Percentiles rank a stretch among this genome's conserved stretches.
These are phyloP conservation scores for Venturia effusa DNA, from an alignment of 2,329 filamentous ascomycete species.

Conservation along the genomic window DNA sequence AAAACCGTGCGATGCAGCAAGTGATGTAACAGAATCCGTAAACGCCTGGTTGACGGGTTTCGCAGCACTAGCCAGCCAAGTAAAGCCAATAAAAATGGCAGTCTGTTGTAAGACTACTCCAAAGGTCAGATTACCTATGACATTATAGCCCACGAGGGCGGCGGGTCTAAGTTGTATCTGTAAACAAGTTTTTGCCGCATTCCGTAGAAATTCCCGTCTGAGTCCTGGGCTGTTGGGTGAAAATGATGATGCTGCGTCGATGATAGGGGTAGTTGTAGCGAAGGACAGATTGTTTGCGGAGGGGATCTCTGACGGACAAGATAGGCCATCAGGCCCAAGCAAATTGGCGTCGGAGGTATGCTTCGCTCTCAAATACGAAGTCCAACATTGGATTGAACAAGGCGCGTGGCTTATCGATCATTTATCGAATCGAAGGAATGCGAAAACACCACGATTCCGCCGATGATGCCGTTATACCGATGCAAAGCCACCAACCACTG, in stretches of 20 bases:
- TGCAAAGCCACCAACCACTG: background rate
- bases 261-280: background rate
- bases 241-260: background rate
- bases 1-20: background rate
- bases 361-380: background rate
- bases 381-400: background rate
- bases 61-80: background rate
- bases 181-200: background rate
- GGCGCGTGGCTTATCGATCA: background rate
- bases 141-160: background rate
- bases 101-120: background rate
- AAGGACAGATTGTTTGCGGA: background rate
- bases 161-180: background rate
- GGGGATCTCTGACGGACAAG: background rate
- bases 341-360: background rate
- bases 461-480: background rate
- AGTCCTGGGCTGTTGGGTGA: background rate
- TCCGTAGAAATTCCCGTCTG: background rate
- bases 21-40: background rate
- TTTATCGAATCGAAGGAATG: background rate
- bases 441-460: background rate
- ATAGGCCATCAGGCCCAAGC: background rate
- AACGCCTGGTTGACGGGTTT: background rate
- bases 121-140: background rate
- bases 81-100: too few relatives aligned